Percentiles rank a stretch among this genome's conserved stretches.
Evolutionary conservation across 306 rosid species (phyloP).

Genomic region (Quercus aquifolioides): DNA sequence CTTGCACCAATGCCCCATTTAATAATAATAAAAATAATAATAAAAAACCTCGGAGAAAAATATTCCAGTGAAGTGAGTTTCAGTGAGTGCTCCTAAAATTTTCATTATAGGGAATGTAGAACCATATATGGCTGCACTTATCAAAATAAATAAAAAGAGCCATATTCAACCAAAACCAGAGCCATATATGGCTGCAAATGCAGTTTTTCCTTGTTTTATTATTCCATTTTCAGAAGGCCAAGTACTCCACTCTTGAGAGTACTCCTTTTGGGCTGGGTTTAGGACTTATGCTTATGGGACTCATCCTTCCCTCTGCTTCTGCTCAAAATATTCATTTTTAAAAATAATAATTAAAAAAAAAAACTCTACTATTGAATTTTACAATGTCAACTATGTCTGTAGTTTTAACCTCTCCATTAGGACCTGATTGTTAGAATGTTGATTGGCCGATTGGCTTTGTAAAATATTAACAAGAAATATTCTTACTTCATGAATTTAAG

Average conservation of each 20-base stretch:
- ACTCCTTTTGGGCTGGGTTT: background rate
- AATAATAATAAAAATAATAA: too few relatives aligned
- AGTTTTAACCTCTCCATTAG: constrained; percentile 6
- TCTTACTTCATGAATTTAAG: too few relatives aligned
- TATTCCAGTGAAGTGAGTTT: background rate
- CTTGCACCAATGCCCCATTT: background rate
- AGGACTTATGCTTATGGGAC: background rate
- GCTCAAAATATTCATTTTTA: background rate
- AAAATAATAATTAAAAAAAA: background rate
- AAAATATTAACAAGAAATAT: background rate
- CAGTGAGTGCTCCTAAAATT: background rate
- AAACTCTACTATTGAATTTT: background rate
- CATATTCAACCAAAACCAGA: background rate
- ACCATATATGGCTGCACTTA: background rate
- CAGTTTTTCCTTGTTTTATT: background rate
- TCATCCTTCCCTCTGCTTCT: background rate
- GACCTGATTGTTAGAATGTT: constrained; percentile 12
- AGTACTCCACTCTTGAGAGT: background rate
- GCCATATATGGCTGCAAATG: background rate
- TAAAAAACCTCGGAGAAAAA: background rate
- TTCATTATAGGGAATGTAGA: background rate
- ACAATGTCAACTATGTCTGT: background rate
- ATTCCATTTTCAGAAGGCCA: background rate
- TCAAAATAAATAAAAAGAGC: too few relatives aligned
- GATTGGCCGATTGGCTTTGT: background rate